Conservation (phyloP, 2,329 filamentous ascomycete species). For the Stachybotrys echinatus region DNA sequence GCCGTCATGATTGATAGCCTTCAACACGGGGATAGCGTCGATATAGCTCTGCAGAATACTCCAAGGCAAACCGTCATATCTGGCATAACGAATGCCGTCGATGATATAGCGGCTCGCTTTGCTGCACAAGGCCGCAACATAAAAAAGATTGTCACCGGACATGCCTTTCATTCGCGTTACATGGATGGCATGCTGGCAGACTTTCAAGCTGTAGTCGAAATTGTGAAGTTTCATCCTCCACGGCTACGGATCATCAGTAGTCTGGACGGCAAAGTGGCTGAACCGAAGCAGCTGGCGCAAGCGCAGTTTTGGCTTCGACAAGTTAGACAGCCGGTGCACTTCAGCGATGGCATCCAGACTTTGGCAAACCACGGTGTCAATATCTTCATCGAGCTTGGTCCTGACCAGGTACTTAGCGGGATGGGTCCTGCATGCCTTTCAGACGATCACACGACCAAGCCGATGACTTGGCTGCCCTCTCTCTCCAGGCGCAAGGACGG, state of each 20-base stretch:
- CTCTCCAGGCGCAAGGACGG: slow-evolving; percentile 10
- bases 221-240: slow-evolving; percentile 31
- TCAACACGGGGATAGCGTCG: slow-evolving; percentile 27
- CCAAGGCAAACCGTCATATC: slow-evolving; percentile 66
- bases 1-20: slow-evolving; percentile 30
- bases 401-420: slow-evolving; percentile 18
- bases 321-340: slow-evolving; percentile 60
- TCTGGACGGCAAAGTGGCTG: slow-evolving; percentile 49
- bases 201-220: slow-evolving; percentile 42
- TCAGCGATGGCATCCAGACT: slow-evolving; percentile 30
- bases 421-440: slow-evolving; percentile 19
- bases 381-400: slow-evolving; percentile 23
- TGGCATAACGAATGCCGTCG: slow-evolving; percentile 33
- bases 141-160: slow-evolving; percentile 39
- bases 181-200: slow-evolving; percentile 49
- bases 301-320: slow-evolving; percentile 55
- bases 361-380: slow-evolving; percentile 15
- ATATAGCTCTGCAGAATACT: slow-evolving; percentile 67
- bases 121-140: slow-evolving; percentile 31
- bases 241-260: slow-evolving; percentile 60
- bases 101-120: slow-evolving; percentile 35
- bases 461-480: slow-evolving; percentile 19
- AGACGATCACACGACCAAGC: slow-evolving; percentile 4
- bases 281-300: slow-evolving; percentile 40
- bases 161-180: slow-evolving; percentile 47